phyloP scores from a whole-genome alignment of 805 yeast species.

The Yarrowia alimentaria region DNA sequence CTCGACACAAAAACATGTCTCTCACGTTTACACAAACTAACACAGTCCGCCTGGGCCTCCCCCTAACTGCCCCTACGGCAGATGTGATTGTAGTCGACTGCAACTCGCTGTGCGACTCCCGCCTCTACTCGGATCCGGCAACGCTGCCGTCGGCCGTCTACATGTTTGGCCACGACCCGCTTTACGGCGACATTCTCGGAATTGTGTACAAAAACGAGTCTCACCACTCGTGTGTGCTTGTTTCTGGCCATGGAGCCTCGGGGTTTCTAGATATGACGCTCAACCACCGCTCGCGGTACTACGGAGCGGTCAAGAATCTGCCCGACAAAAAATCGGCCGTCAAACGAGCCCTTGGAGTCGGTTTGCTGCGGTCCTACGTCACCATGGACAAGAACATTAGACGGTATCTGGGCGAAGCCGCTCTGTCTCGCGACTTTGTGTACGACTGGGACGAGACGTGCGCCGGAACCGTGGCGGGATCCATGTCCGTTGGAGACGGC shows the following conservation, averaged over 20 bases:
- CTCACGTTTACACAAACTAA: too few relatives aligned
- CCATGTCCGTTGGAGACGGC: constrained; percentile 55
- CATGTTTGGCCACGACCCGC: constrained; percentile 41
- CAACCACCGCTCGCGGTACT: constrained; percentile 61
- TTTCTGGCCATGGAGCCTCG: constrained; percentile 58
- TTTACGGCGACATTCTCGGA: constrained; percentile 40
- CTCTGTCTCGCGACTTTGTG: constrained; percentile 7
- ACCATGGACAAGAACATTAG: constrained; percentile 45
- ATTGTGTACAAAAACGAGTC: constrained; percentile 37
- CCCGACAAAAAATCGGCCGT: constrained; percentile 54
- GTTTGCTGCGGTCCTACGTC: constrained; percentile 66
- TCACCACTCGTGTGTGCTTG: constrained; percentile 36
- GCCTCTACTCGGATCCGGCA: constrained; percentile 6
- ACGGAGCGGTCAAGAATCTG: constrained; percentile 75
- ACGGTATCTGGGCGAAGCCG: constrained; percentile 20
- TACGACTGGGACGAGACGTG: constrained; percentile 73
- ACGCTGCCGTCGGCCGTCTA: constrained; percentile 37
- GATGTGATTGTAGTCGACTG: constrained; percentile 23
- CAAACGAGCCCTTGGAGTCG: constrained; percentile 72
- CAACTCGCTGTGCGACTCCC: constrained; percentile 25
- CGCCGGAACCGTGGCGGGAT: constrained; percentile 77
- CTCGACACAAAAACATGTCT: too few relatives aligned
- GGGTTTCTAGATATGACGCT: constrained; percentile 58
- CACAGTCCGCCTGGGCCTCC: constrained; percentile 8
- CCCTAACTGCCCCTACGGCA: constrained; percentile 5